A percentile compares a stretch with the other conserved stretches of the same genome.
These are phyloP conservation scores for Hypholoma sublateritium DNA, from an alignment of 768 basidiomycete species.

Conservation along the genomic window DNA sequence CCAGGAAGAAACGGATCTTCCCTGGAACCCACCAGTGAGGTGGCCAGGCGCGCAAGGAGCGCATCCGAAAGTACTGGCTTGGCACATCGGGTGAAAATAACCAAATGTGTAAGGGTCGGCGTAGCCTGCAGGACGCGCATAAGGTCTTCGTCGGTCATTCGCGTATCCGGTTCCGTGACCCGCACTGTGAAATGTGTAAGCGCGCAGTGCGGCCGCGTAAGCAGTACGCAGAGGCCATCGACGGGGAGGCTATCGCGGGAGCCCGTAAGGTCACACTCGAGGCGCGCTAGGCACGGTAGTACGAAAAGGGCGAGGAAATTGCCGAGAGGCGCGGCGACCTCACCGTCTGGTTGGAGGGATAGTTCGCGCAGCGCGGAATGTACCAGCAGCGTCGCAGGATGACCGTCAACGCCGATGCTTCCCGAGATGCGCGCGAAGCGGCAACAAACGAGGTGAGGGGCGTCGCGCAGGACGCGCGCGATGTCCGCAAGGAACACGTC, in stretches of 20 bases:
- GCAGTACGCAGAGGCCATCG: not conserved
- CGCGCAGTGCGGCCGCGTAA: not conserved
- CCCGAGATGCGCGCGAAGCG: not conserved
- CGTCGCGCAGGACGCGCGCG: not conserved
- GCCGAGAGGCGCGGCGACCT: not conserved
- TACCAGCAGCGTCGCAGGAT: not conserved
- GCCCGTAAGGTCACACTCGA: not conserved
- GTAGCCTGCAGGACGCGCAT: not conserved
- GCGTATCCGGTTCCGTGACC: not conserved
- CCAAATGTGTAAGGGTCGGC: not conserved
- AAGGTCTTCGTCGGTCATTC: not conserved
- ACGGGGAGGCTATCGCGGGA: not conserved
- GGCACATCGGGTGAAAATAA: not conserved
- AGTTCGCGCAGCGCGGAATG: not conserved
- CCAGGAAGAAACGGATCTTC: not conserved
- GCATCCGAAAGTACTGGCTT: not conserved
- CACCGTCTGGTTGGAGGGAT: constrained; percentile 1
- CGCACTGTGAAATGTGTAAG: not conserved
- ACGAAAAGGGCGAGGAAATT: not conserved
- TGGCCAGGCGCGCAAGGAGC: not conserved
- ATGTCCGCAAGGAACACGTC: constrained; percentile 4
- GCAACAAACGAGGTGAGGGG: not conserved
- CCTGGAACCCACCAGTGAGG: not conserved
- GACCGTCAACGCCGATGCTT: not conserved
- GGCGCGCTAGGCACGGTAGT: not conserved